Conservation (phyloP, 179 eudicot species). For the Drosera spatulata region DNA sequence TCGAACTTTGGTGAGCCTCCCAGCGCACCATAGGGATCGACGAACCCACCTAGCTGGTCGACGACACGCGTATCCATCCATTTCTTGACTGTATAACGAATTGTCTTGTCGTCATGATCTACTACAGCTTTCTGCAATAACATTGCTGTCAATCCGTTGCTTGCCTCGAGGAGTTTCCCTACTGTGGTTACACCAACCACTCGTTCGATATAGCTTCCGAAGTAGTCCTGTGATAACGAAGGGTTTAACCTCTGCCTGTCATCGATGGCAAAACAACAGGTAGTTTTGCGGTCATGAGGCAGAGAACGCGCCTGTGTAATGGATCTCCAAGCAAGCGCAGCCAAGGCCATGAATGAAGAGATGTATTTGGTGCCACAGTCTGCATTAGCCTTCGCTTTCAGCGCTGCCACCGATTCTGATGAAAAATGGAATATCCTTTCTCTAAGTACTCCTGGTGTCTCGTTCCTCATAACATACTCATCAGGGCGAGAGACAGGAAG, state of each 20-base stretch:
- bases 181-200: conserved; percentile 1
- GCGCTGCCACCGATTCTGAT: conserved; percentile 2
- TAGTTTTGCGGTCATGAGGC: conserved; percentile 12
- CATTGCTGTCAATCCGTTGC: conserved; percentile 3
- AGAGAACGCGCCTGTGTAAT: conserved; percentile 21
- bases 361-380: conserved; percentile 3
- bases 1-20: conserved; percentile 13
- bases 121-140: conserved; percentile 5
- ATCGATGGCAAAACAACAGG: conserved; percentile 19
- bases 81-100: background rate
- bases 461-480: conserved; percentile 4
- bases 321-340: conserved; percentile 27
- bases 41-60: conserved; percentile 1
- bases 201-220: conserved; percentile 4
- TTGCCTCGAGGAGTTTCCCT: background rate
- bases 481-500: conserved; percentile 20
- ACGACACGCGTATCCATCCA: conserved; percentile 6
- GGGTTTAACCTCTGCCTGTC: conserved; percentile 25
- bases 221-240: conserved; percentile 6
- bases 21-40: conserved; percentile 3
- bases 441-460: background rate
- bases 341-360: conserved; percentile 30
- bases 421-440: conserved; percentile 13
- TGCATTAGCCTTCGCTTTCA: conserved; percentile 18
- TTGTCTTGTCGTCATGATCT: background rate